These are phyloP conservation scores for Plasmodium billcollinsi DNA, from an alignment of 169 alveolate species.

Conservation along the genomic window DNA sequence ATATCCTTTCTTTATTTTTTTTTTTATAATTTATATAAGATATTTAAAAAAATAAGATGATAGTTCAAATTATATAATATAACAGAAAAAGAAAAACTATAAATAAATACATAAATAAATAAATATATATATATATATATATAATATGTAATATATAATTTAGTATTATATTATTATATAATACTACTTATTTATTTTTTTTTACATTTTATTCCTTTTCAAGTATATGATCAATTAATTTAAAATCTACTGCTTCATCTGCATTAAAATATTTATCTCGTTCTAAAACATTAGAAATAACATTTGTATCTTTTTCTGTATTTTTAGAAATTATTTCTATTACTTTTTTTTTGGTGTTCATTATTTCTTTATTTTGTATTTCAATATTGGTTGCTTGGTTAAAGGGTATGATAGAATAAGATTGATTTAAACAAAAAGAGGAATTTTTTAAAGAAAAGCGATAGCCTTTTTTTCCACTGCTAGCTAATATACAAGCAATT, in stretches of 20 bases:
- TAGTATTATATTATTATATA: too few species aligned
- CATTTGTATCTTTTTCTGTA: constrained; percentile 73
- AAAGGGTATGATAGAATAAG: constrained; percentile 77
- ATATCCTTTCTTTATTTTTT: neutral
- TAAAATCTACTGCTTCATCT: constrained; percentile 53
- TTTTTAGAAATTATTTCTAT: constrained; percentile 76
- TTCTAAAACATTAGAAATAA: constrained; percentile 37
- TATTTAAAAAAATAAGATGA: neutral
- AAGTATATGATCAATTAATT: constrained; percentile 47
- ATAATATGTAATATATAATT: too few species aligned
- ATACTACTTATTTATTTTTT: too few species aligned
- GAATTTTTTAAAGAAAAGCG: constrained; percentile 83
- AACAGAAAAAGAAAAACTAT: neutral
- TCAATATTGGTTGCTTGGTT: constrained; percentile 84
- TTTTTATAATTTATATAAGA: neutral
- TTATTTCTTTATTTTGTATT: constrained; percentile 81
- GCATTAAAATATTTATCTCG: constrained; percentile 64
- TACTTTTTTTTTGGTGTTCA: constrained; percentile 80
- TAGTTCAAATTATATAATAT: neutral
- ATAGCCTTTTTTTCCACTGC: constrained; percentile 83
- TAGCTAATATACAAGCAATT: constrained; percentile 80
- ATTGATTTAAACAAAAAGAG: constrained; percentile 80
- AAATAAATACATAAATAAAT: neutral
- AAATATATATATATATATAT: too few species aligned
- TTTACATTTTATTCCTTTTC: constrained; percentile 26